Conservation (phyloP, 129 eudicot species). For the Centaurea solstitialis region DNA sequence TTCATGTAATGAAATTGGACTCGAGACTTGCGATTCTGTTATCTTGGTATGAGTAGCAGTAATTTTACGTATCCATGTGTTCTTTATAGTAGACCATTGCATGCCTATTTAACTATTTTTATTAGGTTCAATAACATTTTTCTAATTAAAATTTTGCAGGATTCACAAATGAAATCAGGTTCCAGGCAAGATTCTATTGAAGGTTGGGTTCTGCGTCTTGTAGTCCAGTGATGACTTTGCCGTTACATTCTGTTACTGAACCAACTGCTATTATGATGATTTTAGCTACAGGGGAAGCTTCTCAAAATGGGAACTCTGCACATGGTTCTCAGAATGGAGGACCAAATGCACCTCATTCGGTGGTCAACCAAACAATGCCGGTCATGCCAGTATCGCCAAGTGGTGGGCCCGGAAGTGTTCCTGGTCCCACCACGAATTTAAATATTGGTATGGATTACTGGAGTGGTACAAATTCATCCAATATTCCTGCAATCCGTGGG, state of each 20-base stretch:
- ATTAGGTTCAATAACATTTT: constrained; percentile 1
- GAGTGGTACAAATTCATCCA: constrained; percentile 60
- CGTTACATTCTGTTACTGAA: constrained; percentile 14
- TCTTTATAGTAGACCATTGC: neutral
- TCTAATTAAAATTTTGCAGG: constrained; percentile 42
- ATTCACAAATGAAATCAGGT: constrained; percentile 77
- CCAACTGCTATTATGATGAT: constrained; percentile 15
- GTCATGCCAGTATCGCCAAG: constrained; percentile 51
- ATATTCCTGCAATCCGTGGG: constrained; percentile 64
- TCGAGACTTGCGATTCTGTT: neutral
- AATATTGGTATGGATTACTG: constrained; percentile 96
- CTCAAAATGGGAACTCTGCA: constrained; percentile 71
- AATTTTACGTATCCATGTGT: neutral
- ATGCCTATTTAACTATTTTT: too few relatives aligned
- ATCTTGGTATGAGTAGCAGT: neutral
- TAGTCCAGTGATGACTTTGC: neutral
- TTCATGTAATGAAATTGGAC: neutral
- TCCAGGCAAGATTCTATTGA: constrained; percentile 70
- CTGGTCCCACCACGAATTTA: constrained; percentile 88
- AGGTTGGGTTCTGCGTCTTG: constrained; percentile 44
- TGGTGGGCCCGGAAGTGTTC: constrained; percentile 51
- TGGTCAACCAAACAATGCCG: constrained; percentile 57
- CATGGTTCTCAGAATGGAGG: constrained; percentile 83
- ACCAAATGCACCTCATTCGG: constrained; percentile 46
- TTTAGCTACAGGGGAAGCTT: constrained; percentile 60